A percentile compares a stretch with the other conserved stretches of the same genome.
phyloP scores from a whole-genome alignment of 2,329 filamentous ascomycete genomes.

The Gyromitra esculenta region DNA sequence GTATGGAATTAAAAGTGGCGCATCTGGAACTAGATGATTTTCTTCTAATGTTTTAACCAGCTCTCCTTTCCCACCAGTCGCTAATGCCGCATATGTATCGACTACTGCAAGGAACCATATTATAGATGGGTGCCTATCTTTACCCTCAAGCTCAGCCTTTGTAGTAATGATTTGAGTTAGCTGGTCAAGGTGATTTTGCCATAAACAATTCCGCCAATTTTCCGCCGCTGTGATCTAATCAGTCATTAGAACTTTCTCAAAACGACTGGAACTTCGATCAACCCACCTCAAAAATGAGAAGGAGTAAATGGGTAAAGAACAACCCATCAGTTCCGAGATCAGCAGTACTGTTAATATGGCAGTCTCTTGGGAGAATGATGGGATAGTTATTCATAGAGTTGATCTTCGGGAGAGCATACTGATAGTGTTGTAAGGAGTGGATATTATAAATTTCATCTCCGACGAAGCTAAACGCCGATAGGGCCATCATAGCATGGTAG shows the following conservation, averaged over 20 bases:
- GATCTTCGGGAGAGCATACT: conserved; percentile 62
- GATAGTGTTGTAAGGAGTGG: conserved; percentile 53
- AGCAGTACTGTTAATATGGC: conserved; percentile 62
- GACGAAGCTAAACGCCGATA: conserved; percentile 67
- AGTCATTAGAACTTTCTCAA: conserved; percentile 58
- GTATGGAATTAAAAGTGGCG: conserved; percentile 30
- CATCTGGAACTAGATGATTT: conserved; percentile 36
- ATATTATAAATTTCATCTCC: conserved; percentile 59
- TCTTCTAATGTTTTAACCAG: conserved; percentile 59
- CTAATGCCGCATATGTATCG: conserved; percentile 68
- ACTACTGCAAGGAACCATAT: conserved; percentile 67
- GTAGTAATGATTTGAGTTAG: conserved; percentile 65
- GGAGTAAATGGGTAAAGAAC: conserved; percentile 68
- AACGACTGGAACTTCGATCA: conserved; percentile 55
- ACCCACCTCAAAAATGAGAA: conserved; percentile 67
- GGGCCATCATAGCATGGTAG: conserved; percentile 68
- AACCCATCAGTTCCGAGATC: conserved; percentile 68
- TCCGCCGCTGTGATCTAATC: conserved; percentile 62
- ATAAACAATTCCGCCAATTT: conserved; percentile 64
- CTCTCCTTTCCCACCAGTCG: conserved; percentile 65
- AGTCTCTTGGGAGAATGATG: conserved; percentile 64
- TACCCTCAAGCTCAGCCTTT: conserved; percentile 62
- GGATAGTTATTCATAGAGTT: conserved; percentile 68
- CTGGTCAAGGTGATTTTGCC: conserved; percentile 67
- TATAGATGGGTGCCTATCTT: conserved; percentile 65